Base-by-base conservation (phyloP, 805 yeast species). In the Schwanniomyces polymorphus region DNA sequence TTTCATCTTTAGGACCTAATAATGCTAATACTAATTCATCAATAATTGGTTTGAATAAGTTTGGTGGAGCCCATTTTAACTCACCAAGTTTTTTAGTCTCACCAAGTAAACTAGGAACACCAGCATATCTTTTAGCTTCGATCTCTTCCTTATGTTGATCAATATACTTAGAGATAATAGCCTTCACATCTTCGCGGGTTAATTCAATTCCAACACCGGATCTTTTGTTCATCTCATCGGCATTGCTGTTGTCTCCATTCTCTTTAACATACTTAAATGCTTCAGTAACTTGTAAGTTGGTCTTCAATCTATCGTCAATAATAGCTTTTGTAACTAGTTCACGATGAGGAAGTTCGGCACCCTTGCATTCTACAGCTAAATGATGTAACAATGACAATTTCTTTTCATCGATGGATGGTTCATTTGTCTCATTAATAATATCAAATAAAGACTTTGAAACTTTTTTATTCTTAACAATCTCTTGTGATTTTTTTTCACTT, bases 1-100 rank as follows among this genome's bases (percentile, higher is more conserved):
- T 83, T 63, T 91, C 98, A 64, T 94, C 99, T 67, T 92, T 92
- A 45, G 98, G 98, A 33, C 99, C 99, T 48, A 91, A 71, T 11
- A 85, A 67, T 37, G 71, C 81, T 50, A 87, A 66, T n/a, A 91
- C 72, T 59, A 86, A 81, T 38, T 78, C 82, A 64, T 94, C 99
- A 56, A 94, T 86, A 21, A 82, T 77, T 11, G 96, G 96, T 70
- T 94, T 94, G 73, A 94, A 88, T 46, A 81, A 74, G 43, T 84
- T 80, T 31, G 97, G 96, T 41, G 86, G 79, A 7, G 98, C 98
- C 97, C 97, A 94, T 70, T 88, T 90, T 67, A 94, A 77, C 16
- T 74, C 81, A 4, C 90, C 85, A 39, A 90, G 60, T 54, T 76
- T 79, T 76, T 88, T 90, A 51, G 88, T 81, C 39, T 83, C 85